Evolutionary conservation across 331 rosid species (phyloP).

Genomic region (Arachis monticola): DNA sequence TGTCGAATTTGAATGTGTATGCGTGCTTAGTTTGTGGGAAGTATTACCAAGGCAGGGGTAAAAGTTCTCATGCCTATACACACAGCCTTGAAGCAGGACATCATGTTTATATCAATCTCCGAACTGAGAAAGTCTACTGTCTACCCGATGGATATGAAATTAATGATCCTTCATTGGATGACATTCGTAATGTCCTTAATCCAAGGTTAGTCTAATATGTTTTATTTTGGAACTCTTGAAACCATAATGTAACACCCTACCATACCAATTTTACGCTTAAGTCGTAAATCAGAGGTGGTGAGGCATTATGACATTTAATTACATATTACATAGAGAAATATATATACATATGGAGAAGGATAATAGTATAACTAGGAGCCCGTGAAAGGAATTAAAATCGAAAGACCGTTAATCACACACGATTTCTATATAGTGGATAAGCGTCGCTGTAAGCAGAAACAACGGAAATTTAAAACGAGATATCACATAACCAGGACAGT

Average conservation of each 20-base stretch:
- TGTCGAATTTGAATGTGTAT: conserved; percentile 90
- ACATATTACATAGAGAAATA: no score
- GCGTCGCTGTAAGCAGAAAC: no score
- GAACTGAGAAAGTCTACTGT: conserved; percentile 93
- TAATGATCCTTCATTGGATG: conserved; percentile 93
- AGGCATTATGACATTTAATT: no score
- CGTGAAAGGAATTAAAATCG: no score
- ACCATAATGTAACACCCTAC: no score
- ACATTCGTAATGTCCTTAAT: conserved; percentile 87
- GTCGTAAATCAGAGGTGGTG: no score
- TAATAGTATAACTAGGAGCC: no score
- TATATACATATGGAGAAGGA: no score
- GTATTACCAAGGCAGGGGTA: conserved; percentile 97
- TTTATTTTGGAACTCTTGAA: neutral
- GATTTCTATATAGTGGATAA: no score
- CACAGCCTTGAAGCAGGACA: conserved; percentile 98
- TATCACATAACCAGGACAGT: neutral
- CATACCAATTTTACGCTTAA: no score
- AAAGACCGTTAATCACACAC: no score
- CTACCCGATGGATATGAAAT: conserved; percentile 99
- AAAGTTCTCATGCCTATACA: conserved; percentile 92
- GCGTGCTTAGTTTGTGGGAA: conserved; percentile 97
- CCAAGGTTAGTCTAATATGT: conserved; percentile 69
- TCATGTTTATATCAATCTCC: conserved; percentile 93
- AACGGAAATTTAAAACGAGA: no score